Base-by-base conservation (phyloP, 768 basidiomycete species). In the Leccinellum luteum region DNA sequence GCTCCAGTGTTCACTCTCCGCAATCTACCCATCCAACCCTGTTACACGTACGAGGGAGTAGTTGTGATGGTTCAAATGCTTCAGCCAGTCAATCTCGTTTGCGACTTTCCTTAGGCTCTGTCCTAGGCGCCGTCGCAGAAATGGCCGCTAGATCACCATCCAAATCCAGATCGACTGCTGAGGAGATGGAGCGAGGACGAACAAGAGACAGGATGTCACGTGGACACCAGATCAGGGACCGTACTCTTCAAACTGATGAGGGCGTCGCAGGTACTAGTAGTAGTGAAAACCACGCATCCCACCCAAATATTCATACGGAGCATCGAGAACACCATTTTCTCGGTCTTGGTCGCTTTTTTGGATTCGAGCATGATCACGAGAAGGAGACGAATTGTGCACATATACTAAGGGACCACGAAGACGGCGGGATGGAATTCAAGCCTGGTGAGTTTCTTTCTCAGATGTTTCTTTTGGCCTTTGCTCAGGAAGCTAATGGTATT, bases 401-500 rank as follows among this genome's bases (percentile, higher is more conserved):
- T 6, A 74, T 76, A 51, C 73, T 63, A 28, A 76, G 79, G 55
- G 78, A 78, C 23, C 69, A 68, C 6, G 78, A 76, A 1, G 75
- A 81, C 44, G 76, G 79, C 10, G 97, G 93, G 91, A 91, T 87
- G 67, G 95, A 95, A 73, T 97, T 97, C 70, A 84, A 86, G 68
- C 87, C 89, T 76, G 94, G 94, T 88, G 50, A 27, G 79, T 72
- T 47, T 47, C 12, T 19, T 12, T 43, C 41, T 35, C 6, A 35
- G 14, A 50, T 6, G 9, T 57, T 25, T 3, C n/a, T 17, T n/a
- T 48, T 23, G 21, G 44, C 12, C 14, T 38, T 47, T 4, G 3
- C 9, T 10, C 38, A 8, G 38, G 61, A 21, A 56, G 59, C 53
- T 57, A 8, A 35, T 7, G 32, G 38, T 9, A 23, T 54, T 34